Conservation (phyloP, 2,329 filamentous ascomycete genomes). For the Cercospora zeina region DNA sequence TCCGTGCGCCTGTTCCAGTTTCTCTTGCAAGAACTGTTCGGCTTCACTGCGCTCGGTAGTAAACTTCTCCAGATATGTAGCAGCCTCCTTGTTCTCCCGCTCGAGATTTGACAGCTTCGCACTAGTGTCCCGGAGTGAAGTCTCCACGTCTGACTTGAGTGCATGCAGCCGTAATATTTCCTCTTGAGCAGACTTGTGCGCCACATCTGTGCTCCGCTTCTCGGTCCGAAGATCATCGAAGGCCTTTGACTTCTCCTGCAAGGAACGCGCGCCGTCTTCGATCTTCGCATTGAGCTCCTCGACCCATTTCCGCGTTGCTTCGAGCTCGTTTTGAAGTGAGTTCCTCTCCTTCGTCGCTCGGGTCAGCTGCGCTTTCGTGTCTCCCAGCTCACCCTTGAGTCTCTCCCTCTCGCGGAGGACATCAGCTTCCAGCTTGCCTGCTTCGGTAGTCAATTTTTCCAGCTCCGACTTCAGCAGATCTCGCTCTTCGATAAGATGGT, state of each 20-base stretch:
- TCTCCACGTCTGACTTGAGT: conserved; percentile 26
- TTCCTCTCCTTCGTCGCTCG: conserved; percentile 23
- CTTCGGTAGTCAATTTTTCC: conserved; percentile 7
- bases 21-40: conserved; percentile 20
- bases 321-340: conserved; percentile 21
- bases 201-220: conserved; percentile 16
- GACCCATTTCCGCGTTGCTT: conserved; percentile 20
- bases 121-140: conserved; percentile 18
- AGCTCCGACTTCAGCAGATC: conserved; percentile 5
- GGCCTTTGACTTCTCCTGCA: conserved; percentile 19
- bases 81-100: conserved; percentile 25
- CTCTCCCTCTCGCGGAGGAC: conserved; percentile 15
- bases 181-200: conserved; percentile 19
- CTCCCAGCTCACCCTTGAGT: conserved; percentile 13
- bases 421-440: conserved; percentile 15
- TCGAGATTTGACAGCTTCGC: conserved; percentile 28
- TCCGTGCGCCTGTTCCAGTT: conserved; percentile 26
- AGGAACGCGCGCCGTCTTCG: conserved; percentile 22
- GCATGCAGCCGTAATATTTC: conserved; percentile 16
- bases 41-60: conserved; percentile 20
- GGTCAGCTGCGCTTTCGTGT: conserved; percentile 15
- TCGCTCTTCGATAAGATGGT: conserved; percentile 15
- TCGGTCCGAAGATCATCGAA: conserved; percentile 20
- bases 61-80: conserved; percentile 26
- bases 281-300: conserved; percentile 24